A percentile compares a stretch with the other conserved stretches of the same genome.
phyloP scores from a whole-genome alignment of 495 filamentous ascomycete genomes.

The Daldinia decipiens region DNA sequence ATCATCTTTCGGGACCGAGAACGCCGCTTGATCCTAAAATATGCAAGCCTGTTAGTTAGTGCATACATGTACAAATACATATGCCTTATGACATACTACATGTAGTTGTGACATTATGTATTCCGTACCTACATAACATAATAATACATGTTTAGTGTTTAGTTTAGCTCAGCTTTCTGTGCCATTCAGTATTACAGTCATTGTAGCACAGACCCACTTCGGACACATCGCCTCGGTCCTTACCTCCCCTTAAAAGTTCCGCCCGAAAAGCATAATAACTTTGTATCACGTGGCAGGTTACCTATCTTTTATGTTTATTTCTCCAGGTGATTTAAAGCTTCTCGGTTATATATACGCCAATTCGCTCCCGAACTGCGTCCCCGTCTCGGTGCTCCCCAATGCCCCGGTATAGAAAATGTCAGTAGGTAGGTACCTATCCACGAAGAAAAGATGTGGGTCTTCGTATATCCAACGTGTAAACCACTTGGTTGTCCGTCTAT shows the following conservation, averaged over 20 bases:
- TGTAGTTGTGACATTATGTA: neutral
- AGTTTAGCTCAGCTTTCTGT: neutral
- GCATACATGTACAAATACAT: neutral
- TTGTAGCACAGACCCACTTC: neutral
- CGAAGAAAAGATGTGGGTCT: neutral
- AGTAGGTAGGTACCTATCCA: too few relatives aligned
- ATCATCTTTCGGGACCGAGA: slow-evolving; percentile 34
- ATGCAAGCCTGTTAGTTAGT: neutral
- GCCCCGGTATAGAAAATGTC: neutral
- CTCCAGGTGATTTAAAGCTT: slow-evolving; percentile 8
- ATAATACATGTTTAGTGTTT: too few relatives aligned
- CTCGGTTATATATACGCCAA: slow-evolving; percentile 25
- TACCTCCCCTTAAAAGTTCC: slow-evolving; percentile 15
- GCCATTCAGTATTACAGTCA: neutral
- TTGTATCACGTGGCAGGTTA: slow-evolving; percentile 31
- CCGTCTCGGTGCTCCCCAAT: slow-evolving; percentile 37
- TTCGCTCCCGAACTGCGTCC: slow-evolving; percentile 25
- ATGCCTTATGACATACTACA: neutral
- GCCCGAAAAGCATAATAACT: slow-evolving; percentile 4
- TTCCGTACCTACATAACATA: neutral
- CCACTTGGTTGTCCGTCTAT: neutral
- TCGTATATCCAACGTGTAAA: slow-evolving; percentile 5
- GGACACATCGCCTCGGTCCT: slow-evolving; percentile 1
- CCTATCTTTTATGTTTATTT: neutral
- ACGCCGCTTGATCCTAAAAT: neutral